Base-by-base conservation (phyloP, 768 basidiomycete genomes). In the Termitomyces heimii region DNA sequence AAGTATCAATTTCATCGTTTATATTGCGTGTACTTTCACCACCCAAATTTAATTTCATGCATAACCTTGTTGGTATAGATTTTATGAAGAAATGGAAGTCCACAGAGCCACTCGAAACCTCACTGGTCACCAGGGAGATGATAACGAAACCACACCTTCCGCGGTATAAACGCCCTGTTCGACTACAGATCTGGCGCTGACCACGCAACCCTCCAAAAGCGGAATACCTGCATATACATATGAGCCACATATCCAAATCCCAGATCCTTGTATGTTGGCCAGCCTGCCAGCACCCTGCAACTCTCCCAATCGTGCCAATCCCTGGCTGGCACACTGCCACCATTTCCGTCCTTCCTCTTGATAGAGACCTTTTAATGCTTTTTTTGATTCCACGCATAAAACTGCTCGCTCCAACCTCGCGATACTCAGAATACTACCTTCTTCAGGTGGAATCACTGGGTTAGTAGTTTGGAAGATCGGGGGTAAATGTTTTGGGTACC, bases 171-270 rank as follows among this genome's bases (percentile, higher is more conserved):
- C 70, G 3, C 77, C 77, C 57, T 79, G 69, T 55, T 78, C 75
- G 6, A 77, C 74, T 6, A 86, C 83, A 48, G 76, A 76, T 66
- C 77, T 75, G n/a, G 87, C 86, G 63, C 87, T 88, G 20, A 79
- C 79, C 13, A 90, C 89, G 67, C 90, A 92, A 2, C 88, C 89
- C 64, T 93, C 91, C 48, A 92, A 70, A 54, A 93, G 67, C 9
- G 89, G 90, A 47, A 92, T 88, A 0, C 91, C 89, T 18, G 77
- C 71, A 63, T 82, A 79, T 14, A 83, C 85, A 67, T 86, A 92
- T 18, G 83, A 80, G 1, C 89, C 89, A 57, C 82, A 84, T n/a
- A 90, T 72, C 82, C 86, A 88, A 7, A 91, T 68, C 1, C 83
- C 82, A 1, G 82, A 74, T 20, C 64, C 67, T 44, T 61, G 57